Percentiles rank a stretch among this genome's conserved stretches.
phyloP scores from a whole-genome alignment of 768 basidiomycete species.

The Trametes cinnabarina region DNA sequence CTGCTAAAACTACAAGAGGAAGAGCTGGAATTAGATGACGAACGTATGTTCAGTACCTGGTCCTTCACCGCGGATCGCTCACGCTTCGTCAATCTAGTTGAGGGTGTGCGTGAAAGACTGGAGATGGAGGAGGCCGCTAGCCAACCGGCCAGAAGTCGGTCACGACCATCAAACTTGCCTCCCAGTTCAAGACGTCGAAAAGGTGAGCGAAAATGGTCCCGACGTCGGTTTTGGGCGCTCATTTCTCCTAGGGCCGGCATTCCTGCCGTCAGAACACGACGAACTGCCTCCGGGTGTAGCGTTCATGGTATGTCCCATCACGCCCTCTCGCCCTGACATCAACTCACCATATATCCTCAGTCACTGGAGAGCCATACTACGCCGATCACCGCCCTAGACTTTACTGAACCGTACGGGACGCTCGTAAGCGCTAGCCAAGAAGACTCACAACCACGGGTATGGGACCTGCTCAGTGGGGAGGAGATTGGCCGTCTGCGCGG shows the following conservation, averaged over 20 bases:
- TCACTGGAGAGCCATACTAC: slow-evolving; percentile 78
- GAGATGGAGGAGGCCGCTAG: slow-evolving; percentile 58
- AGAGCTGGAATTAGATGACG: slow-evolving; percentile 94
- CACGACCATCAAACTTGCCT: slow-evolving; percentile 41
- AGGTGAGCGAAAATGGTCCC: slow-evolving; percentile 37
- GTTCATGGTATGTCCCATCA: slow-evolving; percentile 75
- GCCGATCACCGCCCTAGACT: slow-evolving; percentile 86
- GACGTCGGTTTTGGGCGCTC: background rate
- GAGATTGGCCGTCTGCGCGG: slow-evolving; percentile 85
- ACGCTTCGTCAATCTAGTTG: slow-evolving; percentile 49
- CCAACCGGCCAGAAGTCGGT: slow-evolving; percentile 29
- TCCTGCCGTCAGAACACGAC: slow-evolving; percentile 96
- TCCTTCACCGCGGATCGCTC: background rate
- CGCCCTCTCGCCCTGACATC: background rate
- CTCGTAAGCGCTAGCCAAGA: slow-evolving; percentile 86
- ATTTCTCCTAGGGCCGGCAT: slow-evolving; percentile 70
- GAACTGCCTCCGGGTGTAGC: slow-evolving; percentile 92
- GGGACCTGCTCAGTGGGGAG: slow-evolving; percentile 90
- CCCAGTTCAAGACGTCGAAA: slow-evolving; percentile 69
- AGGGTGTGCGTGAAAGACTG: slow-evolving; percentile 84
- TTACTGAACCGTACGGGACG: slow-evolving; percentile 94
- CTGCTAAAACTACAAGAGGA: slow-evolving; percentile 90
- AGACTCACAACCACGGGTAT: slow-evolving; percentile 85
- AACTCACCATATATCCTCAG: slow-evolving; percentile 40
- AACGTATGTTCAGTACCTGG: slow-evolving; percentile 61